Base-by-base conservation (phyloP, 2,329 filamentous ascomycete genomes). In the Fusarium sp. region DNA sequence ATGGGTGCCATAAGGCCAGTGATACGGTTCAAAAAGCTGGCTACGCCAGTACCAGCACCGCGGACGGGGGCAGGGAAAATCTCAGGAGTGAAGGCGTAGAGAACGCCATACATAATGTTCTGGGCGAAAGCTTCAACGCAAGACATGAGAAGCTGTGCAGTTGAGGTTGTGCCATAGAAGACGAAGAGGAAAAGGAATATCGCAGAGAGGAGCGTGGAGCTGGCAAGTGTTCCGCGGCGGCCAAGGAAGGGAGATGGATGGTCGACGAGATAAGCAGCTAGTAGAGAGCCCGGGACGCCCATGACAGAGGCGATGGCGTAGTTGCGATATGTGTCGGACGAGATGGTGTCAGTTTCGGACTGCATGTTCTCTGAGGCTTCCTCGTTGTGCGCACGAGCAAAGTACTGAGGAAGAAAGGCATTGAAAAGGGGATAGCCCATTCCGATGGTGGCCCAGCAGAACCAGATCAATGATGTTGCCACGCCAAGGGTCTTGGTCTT, bases 341-440 rank as follows among this genome's bases (percentile, higher is more conserved):
- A 82, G 55, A 85, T 81, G 26, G 75, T 69, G 24, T 76, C 73
- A 11, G 75, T 76, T 47, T 80, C 75, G 30, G 75, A 75, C 15
- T 75, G 70, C 15, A 75, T 53, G n/a, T 58, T 65, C 5, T 69
- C 75, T 14, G 65, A 68, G 33, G 69, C 57, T 19, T 68, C 57
- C n/a, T 68, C 82, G 33, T 79, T 79, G 26, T 87, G 85, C 56
- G 88, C 86, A 35, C 74, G 78, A 24, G 89, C 87, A 61, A 96
- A 87, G 75, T 96, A 96, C 71, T 96, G 92, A 1, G 93, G 93
- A n/a, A 97, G 84, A 79, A 96, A 96, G 52, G 92, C 91, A 78
- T 96, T 96, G 85, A 95, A 97, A 3, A 97, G 86, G 1, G 92
- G 93, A 74, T 95, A 96, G 4, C 90, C 92, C 88, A 96, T 91